These are phyloP conservation scores for Hypoxylon sp. DNA, from an alignment of 2,329 filamentous ascomycete genomes.

Conservation along the genomic window DNA sequence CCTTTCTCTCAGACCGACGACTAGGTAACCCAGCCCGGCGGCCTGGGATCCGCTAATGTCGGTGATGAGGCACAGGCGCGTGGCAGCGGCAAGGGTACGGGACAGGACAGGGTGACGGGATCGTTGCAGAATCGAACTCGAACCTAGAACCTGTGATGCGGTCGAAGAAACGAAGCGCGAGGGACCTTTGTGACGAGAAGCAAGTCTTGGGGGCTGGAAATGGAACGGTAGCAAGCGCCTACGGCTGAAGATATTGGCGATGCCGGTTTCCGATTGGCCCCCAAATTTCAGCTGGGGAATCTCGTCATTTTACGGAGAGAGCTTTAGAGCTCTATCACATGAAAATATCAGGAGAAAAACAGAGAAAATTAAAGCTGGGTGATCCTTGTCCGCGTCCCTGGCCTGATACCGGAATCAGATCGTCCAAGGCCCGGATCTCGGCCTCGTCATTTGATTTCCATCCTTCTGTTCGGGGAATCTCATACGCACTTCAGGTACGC, in stretches of 20 bases:
- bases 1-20: neutral
- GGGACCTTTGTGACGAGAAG: neutral
- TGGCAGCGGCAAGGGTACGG: conserved; percentile 13
- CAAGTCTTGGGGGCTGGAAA: conserved; percentile 22
- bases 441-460: neutral
- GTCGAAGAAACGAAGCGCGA: too few relatives aligned
- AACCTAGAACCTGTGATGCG: too few relatives aligned
- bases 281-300: conserved; percentile 17
- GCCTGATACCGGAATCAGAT: too few relatives aligned
- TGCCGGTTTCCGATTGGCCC: conserved; percentile 26
- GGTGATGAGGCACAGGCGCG: conserved; percentile 9
- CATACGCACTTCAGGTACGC: too few relatives aligned
- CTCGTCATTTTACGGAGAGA: conserved; percentile 1
- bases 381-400: neutral
- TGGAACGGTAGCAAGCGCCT: conserved; percentile 11
- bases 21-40: conserved; percentile 11
- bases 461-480: too few relatives aligned
- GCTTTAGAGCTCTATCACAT: neutral
- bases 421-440: too few relatives aligned
- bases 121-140: too few relatives aligned
- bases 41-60: conserved; percentile 22
- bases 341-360: too few relatives aligned
- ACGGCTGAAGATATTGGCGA: conserved; percentile 7
- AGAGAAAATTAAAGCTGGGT: neutral
- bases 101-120: conserved; percentile 1